Base-by-base conservation (phyloP, 106 monocot genomes). In the Dendrobium huoshanense region DNA sequence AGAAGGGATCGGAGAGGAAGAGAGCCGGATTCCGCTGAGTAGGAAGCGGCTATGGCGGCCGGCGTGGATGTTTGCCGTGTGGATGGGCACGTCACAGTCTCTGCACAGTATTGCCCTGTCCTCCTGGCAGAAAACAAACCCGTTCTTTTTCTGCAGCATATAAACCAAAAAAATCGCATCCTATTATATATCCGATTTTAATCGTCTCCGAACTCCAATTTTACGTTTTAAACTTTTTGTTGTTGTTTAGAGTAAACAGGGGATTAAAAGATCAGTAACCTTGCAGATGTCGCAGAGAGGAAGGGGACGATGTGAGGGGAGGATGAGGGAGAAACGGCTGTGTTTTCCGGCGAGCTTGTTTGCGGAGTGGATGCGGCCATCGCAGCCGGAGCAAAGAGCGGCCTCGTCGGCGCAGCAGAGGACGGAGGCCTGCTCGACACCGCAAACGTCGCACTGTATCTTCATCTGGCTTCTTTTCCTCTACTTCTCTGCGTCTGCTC, bases 331-430 rank as follows among this genome's bases (percentile, higher is more conserved):
- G 80, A 95, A 73, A 6, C 93, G 87, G 56, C 83, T 83, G 85
- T 92, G 92, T 61, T 89, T 92, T 7, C 87, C 75, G 67, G 92
- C 89, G 70, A 96, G 84, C 83, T 93, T 91, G 85, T 96, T 96
- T 25, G 96, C 91, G 24, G 72, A 68, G 82, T 96, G 96, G 72
- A 93, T 88, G 11, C 88, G 74, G 15, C 51, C 78, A 75, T 95
- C 95, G 75, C 95, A 95, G 33, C 41, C 40, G 15, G 43, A 81
- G 83, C 95, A 95, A 41, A 95, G 91, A 15, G 89, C 93, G n/a
- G 95, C 95, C 87, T 95, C 95, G 76, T 95, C 95, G 58, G 95
- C 91, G 54, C 93, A 93, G 84, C 93, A 96, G 88, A 89, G 90
- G 25, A 96, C 82, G 15, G 88, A 80, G 54, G 93, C 96, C 22